Evolutionary conservation across 768 basidiomycete genomes (phyloP).

Genomic region (Pulveroboletus sp.): DNA sequence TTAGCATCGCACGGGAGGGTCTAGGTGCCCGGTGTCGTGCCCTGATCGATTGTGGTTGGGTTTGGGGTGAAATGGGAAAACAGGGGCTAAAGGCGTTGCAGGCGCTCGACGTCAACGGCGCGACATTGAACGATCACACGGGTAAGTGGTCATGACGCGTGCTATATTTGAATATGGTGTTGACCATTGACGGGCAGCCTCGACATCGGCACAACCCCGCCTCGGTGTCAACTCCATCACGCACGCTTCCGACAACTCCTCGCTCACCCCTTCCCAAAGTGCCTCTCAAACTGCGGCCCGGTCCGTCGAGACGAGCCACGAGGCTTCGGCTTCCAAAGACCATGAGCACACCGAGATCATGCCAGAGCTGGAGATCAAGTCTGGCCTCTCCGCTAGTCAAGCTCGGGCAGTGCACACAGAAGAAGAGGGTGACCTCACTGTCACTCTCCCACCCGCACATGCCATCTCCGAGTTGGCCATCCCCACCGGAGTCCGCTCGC

Average conservation of each 20-base stretch:
- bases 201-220: not conserved
- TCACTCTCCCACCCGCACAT: constrained; percentile 24
- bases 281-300: constrained; percentile 49
- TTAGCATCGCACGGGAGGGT: constrained; percentile 56
- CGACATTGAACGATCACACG: not conserved
- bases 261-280: constrained; percentile 71
- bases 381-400: not conserved
- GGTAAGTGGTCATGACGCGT: not conserved
- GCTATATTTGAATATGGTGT: not conserved
- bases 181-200: not conserved
- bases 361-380: not conserved
- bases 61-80: constrained; percentile 64
- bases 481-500: constrained; percentile 19
- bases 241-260: constrained; percentile 52
- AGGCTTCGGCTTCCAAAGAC: constrained; percentile 8
- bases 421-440: constrained; percentile 6
- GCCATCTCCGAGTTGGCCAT: constrained; percentile 25
- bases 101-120: constrained; percentile 2
- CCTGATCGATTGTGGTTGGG: constrained; percentile 62
- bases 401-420: not conserved
- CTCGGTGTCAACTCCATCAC: constrained; percentile 15
- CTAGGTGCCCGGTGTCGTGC: constrained; percentile 59
- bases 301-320: constrained; percentile 19
- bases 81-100: constrained; percentile 43
- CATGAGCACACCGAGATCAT: not conserved